Conservation (phyloP, 306 rosid genomes). For the Dalbergia cultrata region DNA sequence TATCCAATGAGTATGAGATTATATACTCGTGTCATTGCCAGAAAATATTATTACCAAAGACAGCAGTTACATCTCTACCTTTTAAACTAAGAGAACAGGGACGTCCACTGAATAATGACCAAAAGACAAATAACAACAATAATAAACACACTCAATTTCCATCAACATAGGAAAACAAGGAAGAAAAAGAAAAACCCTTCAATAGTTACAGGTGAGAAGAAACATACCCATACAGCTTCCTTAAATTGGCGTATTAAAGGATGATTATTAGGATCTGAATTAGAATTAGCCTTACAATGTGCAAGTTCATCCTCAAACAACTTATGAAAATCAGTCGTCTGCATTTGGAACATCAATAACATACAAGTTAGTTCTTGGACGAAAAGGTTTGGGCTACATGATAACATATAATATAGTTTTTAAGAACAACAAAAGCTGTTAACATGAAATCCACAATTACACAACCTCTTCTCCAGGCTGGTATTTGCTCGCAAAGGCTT, state of each 20-base stretch:
- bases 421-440: slow-evolving; percentile 31
- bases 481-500: slow-evolving; percentile 64
- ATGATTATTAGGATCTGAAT: slow-evolving; percentile 55
- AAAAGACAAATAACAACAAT: slow-evolving; percentile 16
- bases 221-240: slow-evolving; percentile 94
- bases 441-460: slow-evolving; percentile 29
- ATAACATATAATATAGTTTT: slow-evolving; percentile 9
- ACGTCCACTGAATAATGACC: slow-evolving; percentile 11
- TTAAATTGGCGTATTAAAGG: slow-evolving; percentile 70
- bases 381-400: slow-evolving; percentile 1
- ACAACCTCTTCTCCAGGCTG: slow-evolving; percentile 77
- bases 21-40: slow-evolving; percentile 2
- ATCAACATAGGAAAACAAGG: slow-evolving; percentile 1
- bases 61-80: slow-evolving; percentile 14
- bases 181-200: not conserved
- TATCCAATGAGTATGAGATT: slow-evolving; percentile 25
- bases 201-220: slow-evolving; percentile 20
- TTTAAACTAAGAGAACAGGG: slow-evolving; percentile 18
- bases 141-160: not conserved
- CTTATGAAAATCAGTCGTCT: slow-evolving; percentile 78
- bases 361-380: slow-evolving; percentile 27
- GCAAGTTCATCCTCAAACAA: slow-evolving; percentile 67
- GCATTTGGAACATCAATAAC: slow-evolving; percentile 42
- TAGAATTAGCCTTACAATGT: slow-evolving; percentile 54
- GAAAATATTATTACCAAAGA: slow-evolving; percentile 21